These are phyloP conservation scores for Oryza meyeriana DNA, from an alignment of 176 grass and related monocot species.

Conservation along the genomic window DNA sequence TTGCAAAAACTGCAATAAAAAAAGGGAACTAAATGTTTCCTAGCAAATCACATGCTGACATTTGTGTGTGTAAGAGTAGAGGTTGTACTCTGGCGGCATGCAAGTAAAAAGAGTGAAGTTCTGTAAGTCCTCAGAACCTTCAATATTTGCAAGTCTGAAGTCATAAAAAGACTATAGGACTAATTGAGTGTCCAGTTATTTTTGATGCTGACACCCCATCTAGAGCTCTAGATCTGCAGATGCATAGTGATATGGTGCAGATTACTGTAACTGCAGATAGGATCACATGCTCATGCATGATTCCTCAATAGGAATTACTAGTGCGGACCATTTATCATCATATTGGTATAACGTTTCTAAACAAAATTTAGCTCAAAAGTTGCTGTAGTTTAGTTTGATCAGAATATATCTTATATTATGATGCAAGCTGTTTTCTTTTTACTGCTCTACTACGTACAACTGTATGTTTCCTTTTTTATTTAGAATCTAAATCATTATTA, in stretches of 20 bases:
- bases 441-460: neutral
- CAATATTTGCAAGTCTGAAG: neutral
- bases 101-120: neutral
- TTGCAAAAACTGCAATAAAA: neutral
- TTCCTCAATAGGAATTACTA: neutral
- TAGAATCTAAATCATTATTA: constrained; percentile 54
- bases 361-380: neutral
- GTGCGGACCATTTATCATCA: neutral
- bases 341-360: neutral
- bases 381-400: constrained; percentile 1
- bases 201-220: neutral
- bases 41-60: neutral
- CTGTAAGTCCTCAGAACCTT: neutral
- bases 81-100: neutral
- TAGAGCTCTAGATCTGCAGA: neutral
- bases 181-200: neutral
- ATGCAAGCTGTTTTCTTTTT: constrained; percentile 4
- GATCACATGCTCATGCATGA: neutral
- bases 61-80: neutral
- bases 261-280: neutral
- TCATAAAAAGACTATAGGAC: neutral
- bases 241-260: neutral
- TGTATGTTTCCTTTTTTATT: neutral
- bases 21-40: neutral
- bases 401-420: neutral